A percentile compares a stretch with the other conserved stretches of the same genome.
Conservation (phyloP, 768 basidiomycete species). For the Cyclocybe cylindracea region DNA sequence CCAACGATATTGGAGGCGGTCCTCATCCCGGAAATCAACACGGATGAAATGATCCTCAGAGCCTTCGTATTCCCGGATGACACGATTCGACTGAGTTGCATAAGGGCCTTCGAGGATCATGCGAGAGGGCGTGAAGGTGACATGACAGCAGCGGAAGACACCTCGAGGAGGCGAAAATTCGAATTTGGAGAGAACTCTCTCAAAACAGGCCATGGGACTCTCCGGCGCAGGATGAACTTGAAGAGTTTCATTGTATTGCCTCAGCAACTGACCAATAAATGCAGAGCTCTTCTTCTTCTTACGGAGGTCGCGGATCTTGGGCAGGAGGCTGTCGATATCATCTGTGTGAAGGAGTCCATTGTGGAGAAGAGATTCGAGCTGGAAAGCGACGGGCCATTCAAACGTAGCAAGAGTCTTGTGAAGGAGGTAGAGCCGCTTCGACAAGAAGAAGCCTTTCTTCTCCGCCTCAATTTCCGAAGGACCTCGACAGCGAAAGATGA, state of each 20-base stretch:
- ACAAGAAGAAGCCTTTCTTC: constrained; percentile 50
- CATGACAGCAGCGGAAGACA: constrained; percentile 71
- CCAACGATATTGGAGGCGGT: constrained; percentile 74
- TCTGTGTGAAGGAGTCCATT: constrained; percentile 63
- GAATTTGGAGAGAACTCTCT: constrained; percentile 33
- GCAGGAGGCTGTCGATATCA: constrained; percentile 51
- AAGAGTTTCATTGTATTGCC: constrained; percentile 52
- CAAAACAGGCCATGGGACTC: constrained; percentile 45
- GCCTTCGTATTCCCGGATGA: constrained; percentile 66
- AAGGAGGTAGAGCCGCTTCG: constrained; percentile 46
- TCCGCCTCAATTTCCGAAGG: constrained; percentile 49
- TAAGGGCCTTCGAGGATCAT: constrained; percentile 78
- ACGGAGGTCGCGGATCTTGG: constrained; percentile 43
- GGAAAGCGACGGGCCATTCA: constrained; percentile 73
- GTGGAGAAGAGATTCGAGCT: constrained; percentile 68
- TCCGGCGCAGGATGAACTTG: constrained; percentile 39
- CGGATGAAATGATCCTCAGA: constrained; percentile 74
- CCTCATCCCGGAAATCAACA: constrained; percentile 86
- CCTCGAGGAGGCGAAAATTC: constrained; percentile 21
- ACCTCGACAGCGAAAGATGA: constrained; percentile 32
- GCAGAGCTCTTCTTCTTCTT: constrained; percentile 18
- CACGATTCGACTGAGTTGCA: constrained; percentile 73
- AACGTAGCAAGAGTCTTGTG: constrained; percentile 44
- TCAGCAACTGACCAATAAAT: constrained; percentile 50
- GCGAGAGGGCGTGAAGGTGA: constrained; percentile 76